These are phyloP conservation scores for Podaxis sp. DNA, from an alignment of 768 basidiomycete species.

Conservation along the genomic window DNA sequence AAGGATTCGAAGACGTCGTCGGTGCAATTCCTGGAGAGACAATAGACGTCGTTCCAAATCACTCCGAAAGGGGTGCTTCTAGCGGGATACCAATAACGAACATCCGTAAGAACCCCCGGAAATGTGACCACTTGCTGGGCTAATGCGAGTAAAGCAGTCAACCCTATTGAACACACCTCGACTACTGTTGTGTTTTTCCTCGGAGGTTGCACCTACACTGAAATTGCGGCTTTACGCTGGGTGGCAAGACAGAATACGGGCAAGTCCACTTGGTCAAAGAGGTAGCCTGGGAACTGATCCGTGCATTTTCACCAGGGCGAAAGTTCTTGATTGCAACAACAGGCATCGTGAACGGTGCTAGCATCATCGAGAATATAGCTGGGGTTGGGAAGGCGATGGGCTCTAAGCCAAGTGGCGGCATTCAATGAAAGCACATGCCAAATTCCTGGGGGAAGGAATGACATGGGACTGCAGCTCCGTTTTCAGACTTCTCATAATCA, in stretches of 20 bases:
- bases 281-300: slow-evolving; percentile 13
- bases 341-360: slow-evolving; percentile 80
- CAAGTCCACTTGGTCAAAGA: slow-evolving; percentile 26
- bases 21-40: slow-evolving; percentile 81
- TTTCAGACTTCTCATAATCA: slow-evolving; percentile 21
- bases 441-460: slow-evolving; percentile 8
- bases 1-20: slow-evolving; percentile 92
- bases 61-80: slow-evolving; percentile 11
- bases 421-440: slow-evolving; percentile 9
- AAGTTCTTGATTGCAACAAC: slow-evolving; percentile 90
- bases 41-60: slow-evolving; percentile 69
- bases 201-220: slow-evolving; percentile 96
- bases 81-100: slow-evolving; percentile 7
- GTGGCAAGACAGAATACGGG: slow-evolving; percentile 84
- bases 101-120: slow-evolving; percentile 11
- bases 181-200: slow-evolving; percentile 96
- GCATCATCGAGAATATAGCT: slow-evolving; percentile 67
- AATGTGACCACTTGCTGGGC: slow-evolving; percentile 24
- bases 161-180: slow-evolving; percentile 49
- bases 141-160: neutral
- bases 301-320: slow-evolving; percentile 51
- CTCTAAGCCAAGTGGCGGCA: slow-evolving; percentile 13
- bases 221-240: slow-evolving; percentile 94
- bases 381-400: slow-evolving; percentile 24
- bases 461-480: slow-evolving; percentile 8